These are phyloP conservation scores for Gossypium trilobum DNA, from an alignment of 441 rosid genomes.

Conservation along the genomic window DNA sequence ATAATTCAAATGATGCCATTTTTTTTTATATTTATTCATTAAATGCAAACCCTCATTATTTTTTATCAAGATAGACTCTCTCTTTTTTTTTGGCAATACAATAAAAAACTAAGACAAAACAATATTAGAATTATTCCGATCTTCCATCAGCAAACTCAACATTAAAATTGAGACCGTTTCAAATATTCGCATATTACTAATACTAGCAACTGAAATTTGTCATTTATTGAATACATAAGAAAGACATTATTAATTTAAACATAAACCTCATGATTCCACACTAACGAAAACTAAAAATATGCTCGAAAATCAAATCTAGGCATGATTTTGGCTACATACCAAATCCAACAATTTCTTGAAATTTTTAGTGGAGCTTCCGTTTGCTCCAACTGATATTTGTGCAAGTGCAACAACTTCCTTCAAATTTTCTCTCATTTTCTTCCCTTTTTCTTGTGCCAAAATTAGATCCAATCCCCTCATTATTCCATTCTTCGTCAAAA, in stretches of 20 bases:
- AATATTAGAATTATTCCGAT: too few relatives aligned
- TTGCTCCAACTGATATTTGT: background rate
- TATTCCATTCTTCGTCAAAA: constrained; percentile 17
- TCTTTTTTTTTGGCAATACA: too few relatives aligned
- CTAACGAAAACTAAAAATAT: background rate
- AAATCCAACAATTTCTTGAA: constrained; percentile 9
- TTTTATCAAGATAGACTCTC: too few relatives aligned
- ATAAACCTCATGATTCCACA: background rate
- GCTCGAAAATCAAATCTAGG: background rate
- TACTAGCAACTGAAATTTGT: too few relatives aligned
- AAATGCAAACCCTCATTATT: too few relatives aligned
- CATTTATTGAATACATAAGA: too few relatives aligned
- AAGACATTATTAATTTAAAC: background rate
- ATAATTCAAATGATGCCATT: too few relatives aligned
- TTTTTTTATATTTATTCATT: too few relatives aligned
- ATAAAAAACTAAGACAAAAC: too few relatives aligned
- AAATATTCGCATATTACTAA: too few relatives aligned
- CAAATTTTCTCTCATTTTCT: constrained; percentile 11
- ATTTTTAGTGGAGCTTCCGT: constrained; percentile 1
- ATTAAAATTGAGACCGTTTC: too few relatives aligned
- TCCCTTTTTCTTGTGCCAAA: constrained; percentile 5
- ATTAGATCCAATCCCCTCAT: background rate
- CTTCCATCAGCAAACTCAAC: too few relatives aligned
- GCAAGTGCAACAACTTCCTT: background rate
- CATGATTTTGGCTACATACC: background rate